These are phyloP conservation scores for Daldinia vernicosa DNA, from an alignment of 495 filamentous ascomycete species.

Conservation along the genomic window DNA sequence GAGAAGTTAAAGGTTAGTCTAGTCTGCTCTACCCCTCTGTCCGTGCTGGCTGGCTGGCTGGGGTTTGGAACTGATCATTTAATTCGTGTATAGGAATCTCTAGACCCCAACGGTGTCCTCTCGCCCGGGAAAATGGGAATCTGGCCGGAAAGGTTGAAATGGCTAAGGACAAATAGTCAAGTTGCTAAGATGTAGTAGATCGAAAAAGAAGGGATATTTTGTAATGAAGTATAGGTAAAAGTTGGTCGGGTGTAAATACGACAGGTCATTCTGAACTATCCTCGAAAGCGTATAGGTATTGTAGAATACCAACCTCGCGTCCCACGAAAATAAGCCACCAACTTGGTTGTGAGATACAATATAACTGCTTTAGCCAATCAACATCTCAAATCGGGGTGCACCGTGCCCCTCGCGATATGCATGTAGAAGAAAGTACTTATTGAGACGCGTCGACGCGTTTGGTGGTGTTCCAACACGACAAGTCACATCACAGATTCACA, in stretches of 20 bases:
- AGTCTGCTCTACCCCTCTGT: background rate
- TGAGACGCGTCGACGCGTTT: constrained; percentile 21
- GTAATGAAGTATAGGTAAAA: background rate
- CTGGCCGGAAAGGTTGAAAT: constrained; percentile 33
- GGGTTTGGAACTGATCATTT: background rate
- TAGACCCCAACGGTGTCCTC: constrained; percentile 40
- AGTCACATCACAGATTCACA: background rate
- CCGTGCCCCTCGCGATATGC: background rate
- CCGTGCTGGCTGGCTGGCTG: too few relatives aligned
- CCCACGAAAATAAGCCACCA: too few relatives aligned
- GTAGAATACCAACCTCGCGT: too few relatives aligned
- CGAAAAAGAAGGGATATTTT: background rate
- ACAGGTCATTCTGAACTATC: background rate
- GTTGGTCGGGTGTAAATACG: background rate
- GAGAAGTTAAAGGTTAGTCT: constrained; percentile 53
- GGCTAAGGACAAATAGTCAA: background rate
- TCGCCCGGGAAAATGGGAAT: constrained; percentile 42
- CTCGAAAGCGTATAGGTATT: too few relatives aligned
- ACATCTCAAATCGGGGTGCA: too few relatives aligned
- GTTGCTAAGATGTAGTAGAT: background rate
- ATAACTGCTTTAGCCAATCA: too few relatives aligned
- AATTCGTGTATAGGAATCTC: constrained; percentile 20
- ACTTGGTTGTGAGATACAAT: too few relatives aligned
- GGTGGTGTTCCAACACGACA: background rate
- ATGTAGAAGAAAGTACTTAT: background rate